Evolutionary conservation across 1,139 yeast genomes (phyloP).

Genomic region (Debaryomycetaceae sp.): DNA sequence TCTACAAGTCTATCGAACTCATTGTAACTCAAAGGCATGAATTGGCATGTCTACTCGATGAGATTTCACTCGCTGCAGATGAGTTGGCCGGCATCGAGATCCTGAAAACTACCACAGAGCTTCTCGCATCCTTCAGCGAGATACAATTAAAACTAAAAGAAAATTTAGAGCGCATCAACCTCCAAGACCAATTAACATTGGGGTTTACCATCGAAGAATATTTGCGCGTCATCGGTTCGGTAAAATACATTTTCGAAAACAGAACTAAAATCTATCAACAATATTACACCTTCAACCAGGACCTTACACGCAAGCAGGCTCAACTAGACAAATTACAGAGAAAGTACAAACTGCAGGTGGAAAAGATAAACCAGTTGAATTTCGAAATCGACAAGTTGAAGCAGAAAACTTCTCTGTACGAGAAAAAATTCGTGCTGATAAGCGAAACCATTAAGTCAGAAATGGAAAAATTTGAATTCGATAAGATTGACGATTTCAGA

Average conservation of each 20-base stretch:
- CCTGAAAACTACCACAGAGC: conserved; percentile 59
- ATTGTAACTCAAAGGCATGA: conserved; percentile 77
- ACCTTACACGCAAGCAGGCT: conserved; percentile 44
- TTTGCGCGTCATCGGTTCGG: conserved; percentile 71
- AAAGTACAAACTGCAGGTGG: conserved; percentile 61
- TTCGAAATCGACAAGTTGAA: conserved; percentile 60
- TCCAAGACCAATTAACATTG: conserved; percentile 83
- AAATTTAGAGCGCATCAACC: conserved; percentile 70
- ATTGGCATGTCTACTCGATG: conserved; percentile 46
- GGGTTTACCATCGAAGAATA: conserved; percentile 91
- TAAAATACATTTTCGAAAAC: conserved; percentile 71
- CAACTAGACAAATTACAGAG: conserved; percentile 53
- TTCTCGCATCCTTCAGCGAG: conserved; percentile 58
- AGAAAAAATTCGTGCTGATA: conserved; percentile 57
- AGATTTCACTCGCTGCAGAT: conserved; percentile 59
- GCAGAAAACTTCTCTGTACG: conserved; percentile 53
- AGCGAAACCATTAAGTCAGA: conserved; percentile 68
- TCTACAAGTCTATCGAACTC: conserved; percentile 69
- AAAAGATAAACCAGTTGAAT: conserved; percentile 51
- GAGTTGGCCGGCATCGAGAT: conserved; percentile 75
- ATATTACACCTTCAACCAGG: conserved; percentile 46
- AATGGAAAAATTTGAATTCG: conserved; percentile 66
- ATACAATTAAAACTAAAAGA: conserved; percentile 72
- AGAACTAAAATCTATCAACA: conserved; percentile 68
- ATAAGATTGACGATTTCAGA: conserved; percentile 80